phyloP scores from a whole-genome alignment of 106 monocot genomes.

The Vanilla planifolia region DNA sequence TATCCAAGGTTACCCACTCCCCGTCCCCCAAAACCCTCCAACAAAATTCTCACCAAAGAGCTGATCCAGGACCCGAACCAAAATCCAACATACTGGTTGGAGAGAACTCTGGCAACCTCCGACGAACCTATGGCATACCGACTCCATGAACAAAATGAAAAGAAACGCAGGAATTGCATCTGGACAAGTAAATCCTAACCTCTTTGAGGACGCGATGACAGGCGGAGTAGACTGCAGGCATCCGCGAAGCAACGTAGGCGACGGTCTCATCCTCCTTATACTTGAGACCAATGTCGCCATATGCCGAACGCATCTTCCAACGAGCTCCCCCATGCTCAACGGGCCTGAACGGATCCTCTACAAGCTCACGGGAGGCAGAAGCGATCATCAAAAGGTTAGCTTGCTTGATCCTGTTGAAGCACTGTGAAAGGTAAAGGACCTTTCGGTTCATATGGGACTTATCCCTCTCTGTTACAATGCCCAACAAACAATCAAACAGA shows the following conservation, averaged over 20 bases:
- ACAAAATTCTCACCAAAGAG: slow-evolving; percentile 51
- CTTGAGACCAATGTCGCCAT: slow-evolving; percentile 83
- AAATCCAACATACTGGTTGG: slow-evolving; percentile 84
- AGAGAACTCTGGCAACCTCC: slow-evolving; percentile 72
- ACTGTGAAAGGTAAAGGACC: slow-evolving; percentile 67
- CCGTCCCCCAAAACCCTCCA: too few relatives aligned
- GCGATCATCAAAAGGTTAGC: slow-evolving; percentile 52
- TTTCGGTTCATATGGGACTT: slow-evolving; percentile 66
- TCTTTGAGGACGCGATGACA: slow-evolving; percentile 84
- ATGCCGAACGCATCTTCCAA: slow-evolving; percentile 88
- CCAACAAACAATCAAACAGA: background rate
- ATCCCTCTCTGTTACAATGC: slow-evolving; percentile 37
- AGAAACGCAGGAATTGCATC: background rate
- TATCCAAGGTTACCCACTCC: background rate
- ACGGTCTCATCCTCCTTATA: slow-evolving; percentile 84
- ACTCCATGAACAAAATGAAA: background rate
- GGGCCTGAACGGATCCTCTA: slow-evolving; percentile 59
- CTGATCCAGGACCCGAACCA: slow-evolving; percentile 88
- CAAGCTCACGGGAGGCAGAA: slow-evolving; percentile 37
- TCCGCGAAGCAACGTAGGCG: slow-evolving; percentile 92
- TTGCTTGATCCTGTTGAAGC: slow-evolving; percentile 54
- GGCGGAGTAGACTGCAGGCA: slow-evolving; percentile 94
- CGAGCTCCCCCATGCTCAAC: slow-evolving; percentile 31
- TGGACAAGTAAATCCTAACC: slow-evolving; percentile 22
- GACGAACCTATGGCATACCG: slow-evolving; percentile 35